Evolutionary conservation across 345 rosid species (phyloP), one percentile per base, ranked within the genome.

Genomic region (Lumnitzera racemosa): DNA sequence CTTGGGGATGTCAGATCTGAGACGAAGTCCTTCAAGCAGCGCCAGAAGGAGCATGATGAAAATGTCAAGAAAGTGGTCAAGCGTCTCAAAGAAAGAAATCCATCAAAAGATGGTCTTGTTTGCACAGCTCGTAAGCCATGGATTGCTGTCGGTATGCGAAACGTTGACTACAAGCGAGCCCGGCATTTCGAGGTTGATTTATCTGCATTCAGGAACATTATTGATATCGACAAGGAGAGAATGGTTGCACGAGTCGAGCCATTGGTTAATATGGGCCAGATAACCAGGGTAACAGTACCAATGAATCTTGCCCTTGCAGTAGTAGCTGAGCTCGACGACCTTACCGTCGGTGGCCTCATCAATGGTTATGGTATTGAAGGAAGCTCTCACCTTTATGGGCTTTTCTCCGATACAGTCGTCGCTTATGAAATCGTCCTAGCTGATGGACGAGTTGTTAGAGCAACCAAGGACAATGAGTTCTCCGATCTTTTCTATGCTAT

Each of bases 81-180:
- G 76, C 81, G 96, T 25, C 96, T 95, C 51, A 88, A 95, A 64
- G 67, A 85, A 67, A 83, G 99, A 70, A 64, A 95, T 49, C 78
- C 94, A 2, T 69, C 81, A 51, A 90, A 89, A 74, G 99, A 90
- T 66, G 99, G 99, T 13, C 96, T 95, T 14, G 98, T 95, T 59
- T 95, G 99, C 83, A 90, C 99, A 0, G 99, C 98, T 1, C 98
- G 98, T 36, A 95, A 95, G 74, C 99, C 99, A 5, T 95, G 96
- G 96, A 79, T 90, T 51, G 97, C 98, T 12, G 99, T 95, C 49
- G 99, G 99, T 58, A 95, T 95, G 99, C 70, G 99, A 59, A 95
- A 95, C 76, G 99, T 95, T 31, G 99, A 95, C 78, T 95, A 95
- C 70, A 95, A 95, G 73, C 75, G 99, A 63, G 98, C 96, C 5